These are phyloP conservation scores for Aphanomyces cochlioides DNA, from an alignment of 352 stramenopile genomes.

Conservation along the genomic window DNA sequence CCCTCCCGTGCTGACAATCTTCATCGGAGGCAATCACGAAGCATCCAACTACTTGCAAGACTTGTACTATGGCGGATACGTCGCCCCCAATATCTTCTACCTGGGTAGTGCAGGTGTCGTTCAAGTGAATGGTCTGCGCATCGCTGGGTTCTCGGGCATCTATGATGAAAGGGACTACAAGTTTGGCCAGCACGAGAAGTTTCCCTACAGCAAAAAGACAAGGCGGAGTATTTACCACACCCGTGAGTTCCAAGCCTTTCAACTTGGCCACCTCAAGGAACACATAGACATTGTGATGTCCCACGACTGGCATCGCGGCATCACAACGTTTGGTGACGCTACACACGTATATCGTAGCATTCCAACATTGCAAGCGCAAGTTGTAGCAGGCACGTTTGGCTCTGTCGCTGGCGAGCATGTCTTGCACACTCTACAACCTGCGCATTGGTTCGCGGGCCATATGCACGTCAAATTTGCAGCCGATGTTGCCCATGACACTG, in stretches of 20 bases:
- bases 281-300: slow-evolving; percentile 91
- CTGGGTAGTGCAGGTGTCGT: slow-evolving; percentile 93
- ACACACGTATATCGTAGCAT: slow-evolving; percentile 88
- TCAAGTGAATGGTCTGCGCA: slow-evolving; percentile 88
- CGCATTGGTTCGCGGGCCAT: slow-evolving; percentile 97
- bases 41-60: slow-evolving; percentile 96
- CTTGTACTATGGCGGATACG: slow-evolving; percentile 97
- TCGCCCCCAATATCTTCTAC: slow-evolving; percentile 99
- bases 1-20: slow-evolving; percentile 94
- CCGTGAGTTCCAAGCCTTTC: slow-evolving; percentile 90
- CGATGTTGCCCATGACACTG: slow-evolving; percentile 76
- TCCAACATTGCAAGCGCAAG: slow-evolving; percentile 93
- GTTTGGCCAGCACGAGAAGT: slow-evolving; percentile 80
- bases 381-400: slow-evolving; percentile 90
- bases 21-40: slow-evolving; percentile 99
- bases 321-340: slow-evolving; percentile 93
- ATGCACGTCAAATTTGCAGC: slow-evolving; percentile 98
- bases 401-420: slow-evolving; percentile 91
- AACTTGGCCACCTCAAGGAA: slow-evolving; percentile 76
- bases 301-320: slow-evolving; percentile 98
- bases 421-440: slow-evolving; percentile 88
- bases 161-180: slow-evolving; percentile 93
- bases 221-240: slow-evolving; percentile 96
- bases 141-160: slow-evolving; percentile 97
- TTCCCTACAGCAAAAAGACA: slow-evolving; percentile 62